Base-by-base conservation (phyloP, 805 yeast species). In the Candida vaughaniae region DNA sequence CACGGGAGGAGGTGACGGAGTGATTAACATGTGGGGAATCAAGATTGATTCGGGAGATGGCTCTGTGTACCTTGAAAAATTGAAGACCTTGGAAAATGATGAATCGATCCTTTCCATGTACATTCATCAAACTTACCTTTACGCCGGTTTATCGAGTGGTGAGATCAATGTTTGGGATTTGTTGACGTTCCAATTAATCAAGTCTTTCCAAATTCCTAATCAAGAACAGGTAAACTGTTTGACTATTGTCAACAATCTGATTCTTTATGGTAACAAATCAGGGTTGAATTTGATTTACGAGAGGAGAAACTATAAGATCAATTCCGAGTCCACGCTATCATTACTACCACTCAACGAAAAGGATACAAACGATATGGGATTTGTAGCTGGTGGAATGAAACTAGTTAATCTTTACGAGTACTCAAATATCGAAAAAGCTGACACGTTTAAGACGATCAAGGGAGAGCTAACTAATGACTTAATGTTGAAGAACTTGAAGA, bases 1-100 rank as follows among this genome's bases (percentile, higher is more conserved):
- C 2, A 55, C 64, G 19, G 91, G 95, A 18, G 95, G 96, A 34
- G 98, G 98, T 31, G 98, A 93, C 61, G 98, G 97, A 0, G 49
- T 74, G 6, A 76, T 84, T n/a, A 86, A 86, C 49, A 56, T 88
- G 9, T 91, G 98, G 98, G 75, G 77, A 0, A 37, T 62, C n/a
- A 35, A 35, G 5, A 26, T 11, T 18, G 39, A 29, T 14, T 11
- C 15, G 2, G 15, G 15, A 6, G 25, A 28, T 15, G 34, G 23
- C 2, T 18, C 14, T 7, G 34, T 25, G 8, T 14, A 31, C 7
- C 36, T 39, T 22, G 23, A 35, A 15, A 54, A 53, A 31, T 26
- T 54, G 26, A 60, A 64, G 15, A 53, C 68, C 6, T 57, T 86
- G 25, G 80, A 80, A 26, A 81, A 84, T 45, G 80, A 77, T 2